A percentile compares a stretch with the other conserved stretches of the same genome.
These are phyloP conservation scores for Huntiella bhutanensis DNA, from an alignment of 2,329 filamentous ascomycete species.

Conservation along the genomic window DNA sequence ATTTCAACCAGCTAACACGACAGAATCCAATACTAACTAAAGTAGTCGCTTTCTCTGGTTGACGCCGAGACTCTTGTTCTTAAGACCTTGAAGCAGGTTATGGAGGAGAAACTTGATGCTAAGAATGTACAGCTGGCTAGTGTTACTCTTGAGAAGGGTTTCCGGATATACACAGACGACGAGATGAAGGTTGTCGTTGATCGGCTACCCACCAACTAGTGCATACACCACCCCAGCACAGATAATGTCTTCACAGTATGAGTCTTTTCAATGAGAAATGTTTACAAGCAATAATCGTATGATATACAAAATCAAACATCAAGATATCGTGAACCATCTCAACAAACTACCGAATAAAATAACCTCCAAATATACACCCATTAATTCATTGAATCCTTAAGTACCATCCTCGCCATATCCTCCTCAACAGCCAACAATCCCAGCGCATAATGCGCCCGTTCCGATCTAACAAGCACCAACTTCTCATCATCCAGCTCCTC, in stretches of 20 bases:
- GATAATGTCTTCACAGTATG: not conserved
- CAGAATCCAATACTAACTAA: not conserved
- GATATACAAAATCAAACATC: slow-evolving; percentile 6
- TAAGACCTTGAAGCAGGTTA: slow-evolving; percentile 98
- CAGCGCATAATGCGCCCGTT: slow-evolving; percentile 55
- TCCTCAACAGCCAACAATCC: slow-evolving; percentile 63
- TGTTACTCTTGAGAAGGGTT: slow-evolving; percentile 92
- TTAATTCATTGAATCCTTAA: slow-evolving; percentile 23
- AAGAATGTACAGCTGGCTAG: slow-evolving; percentile 98
- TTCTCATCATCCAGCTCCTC: slow-evolving; percentile 25
- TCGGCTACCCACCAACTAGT: slow-evolving; percentile 50
- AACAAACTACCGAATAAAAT: not conserved
- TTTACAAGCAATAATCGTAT: slow-evolving; percentile 4
- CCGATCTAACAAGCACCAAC: slow-evolving; percentile 41
- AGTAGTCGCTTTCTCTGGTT: slow-evolving; percentile 66
- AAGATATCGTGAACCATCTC: not conserved
- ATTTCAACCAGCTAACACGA: not conserved
- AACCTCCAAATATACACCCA: not conserved
- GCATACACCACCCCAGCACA: not conserved
- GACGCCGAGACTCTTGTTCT: slow-evolving; percentile 91
- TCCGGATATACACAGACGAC: slow-evolving; percentile 94
- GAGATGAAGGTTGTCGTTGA: slow-evolving; percentile 91
- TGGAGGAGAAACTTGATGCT: slow-evolving; percentile 98
- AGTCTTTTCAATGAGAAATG: not conserved
- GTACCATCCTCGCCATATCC: slow-evolving; percentile 45